phyloP scores from a whole-genome alignment of 2,329 filamentous ascomycete genomes.

The Neonectria coccinea region DNA sequence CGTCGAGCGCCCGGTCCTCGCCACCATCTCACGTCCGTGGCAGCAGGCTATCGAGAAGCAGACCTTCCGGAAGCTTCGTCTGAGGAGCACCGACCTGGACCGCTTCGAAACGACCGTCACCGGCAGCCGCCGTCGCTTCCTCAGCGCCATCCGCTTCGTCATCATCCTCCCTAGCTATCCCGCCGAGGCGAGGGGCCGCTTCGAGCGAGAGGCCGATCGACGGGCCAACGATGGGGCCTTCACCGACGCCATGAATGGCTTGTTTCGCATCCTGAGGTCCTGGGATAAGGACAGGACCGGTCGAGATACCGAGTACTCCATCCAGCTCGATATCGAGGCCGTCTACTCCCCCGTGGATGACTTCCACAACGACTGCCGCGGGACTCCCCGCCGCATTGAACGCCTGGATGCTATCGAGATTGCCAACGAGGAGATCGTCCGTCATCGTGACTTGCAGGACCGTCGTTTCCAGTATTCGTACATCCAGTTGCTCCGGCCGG shows the following conservation, averaged over 20 bases:
- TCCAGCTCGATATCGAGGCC: constrained; percentile 30
- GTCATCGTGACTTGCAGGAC: constrained; percentile 27
- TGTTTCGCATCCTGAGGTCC: constrained; percentile 31
- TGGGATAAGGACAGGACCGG: constrained; percentile 33
- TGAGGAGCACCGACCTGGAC: constrained; percentile 36
- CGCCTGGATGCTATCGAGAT: constrained; percentile 28
- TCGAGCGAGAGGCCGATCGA: constrained; percentile 37
- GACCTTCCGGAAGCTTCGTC: constrained; percentile 34
- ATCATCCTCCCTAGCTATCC: constrained; percentile 36
- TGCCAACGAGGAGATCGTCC: constrained; percentile 21
- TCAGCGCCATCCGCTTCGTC: constrained; percentile 31
- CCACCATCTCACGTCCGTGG: constrained; percentile 39
- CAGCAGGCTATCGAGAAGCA: constrained; percentile 40
- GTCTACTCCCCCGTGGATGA: constrained; percentile 30
- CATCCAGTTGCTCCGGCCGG: constrained; percentile 21
- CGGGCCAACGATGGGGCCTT: constrained; percentile 38
- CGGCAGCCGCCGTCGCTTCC: constrained; percentile 34
- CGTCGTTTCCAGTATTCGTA: constrained; percentile 35
- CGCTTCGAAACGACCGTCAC: constrained; percentile 31
- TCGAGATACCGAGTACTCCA: constrained; percentile 28
- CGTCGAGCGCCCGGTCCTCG: constrained; percentile 30
- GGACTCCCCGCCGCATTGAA: constrained; percentile 27
- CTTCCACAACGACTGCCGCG: constrained; percentile 25
- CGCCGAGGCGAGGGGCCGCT: constrained; percentile 30
- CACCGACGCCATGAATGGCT: constrained; percentile 33